Base-by-base conservation (phyloP, 1,284 basidiomycete genomes). In the Lignosus rhinocerotis region DNA sequence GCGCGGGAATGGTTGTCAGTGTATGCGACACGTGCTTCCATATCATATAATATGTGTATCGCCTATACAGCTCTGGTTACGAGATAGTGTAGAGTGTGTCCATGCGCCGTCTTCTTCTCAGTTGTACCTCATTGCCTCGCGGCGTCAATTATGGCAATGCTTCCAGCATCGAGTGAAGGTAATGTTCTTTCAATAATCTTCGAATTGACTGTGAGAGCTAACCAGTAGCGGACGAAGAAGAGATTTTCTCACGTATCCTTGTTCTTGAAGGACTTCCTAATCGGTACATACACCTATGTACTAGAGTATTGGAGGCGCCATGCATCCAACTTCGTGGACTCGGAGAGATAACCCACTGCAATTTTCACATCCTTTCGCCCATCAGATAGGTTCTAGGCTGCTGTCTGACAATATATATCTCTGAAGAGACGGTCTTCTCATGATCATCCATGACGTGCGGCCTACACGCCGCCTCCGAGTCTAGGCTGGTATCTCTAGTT, bases 401-500 rank as follows among this genome's bases (percentile, higher is more conserved):
- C 25, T 25, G 25, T 25, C 25, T 25, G 25, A 25, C 2, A 25
- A 25, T 25, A 25, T 25, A 25, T 25, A 25, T 25, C 25, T n/a
- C n/a, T n/a, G n/a, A n/a, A 25, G 25, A 25, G 25, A 25, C 4
- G 25, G 2, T 25, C 14, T 38, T 42, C 50, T 30, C 50, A 32
- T 42, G 50, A 19, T 42, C 50, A 31, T 42, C 16, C 38, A 51
- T 41, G 38, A 11, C 16, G 36, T 25, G 32, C 33, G 49, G 43
- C 56, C 61, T 25, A 41, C 48, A 57, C 51, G 10, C 25, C n/a
- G 58, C 34, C 42, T 31, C 36, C 16, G 61, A 63, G 63, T 67
- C 63, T 61, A 65, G 63, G 65, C 61, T 55, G 56, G 36, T 65
- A 65, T 54, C 60, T 58, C 47, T 46, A 60, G 53, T 53, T 58